These are phyloP conservation scores for Heliocybe sulcata DNA, from an alignment of 1,284 basidiomycete species.

Conservation along the genomic window DNA sequence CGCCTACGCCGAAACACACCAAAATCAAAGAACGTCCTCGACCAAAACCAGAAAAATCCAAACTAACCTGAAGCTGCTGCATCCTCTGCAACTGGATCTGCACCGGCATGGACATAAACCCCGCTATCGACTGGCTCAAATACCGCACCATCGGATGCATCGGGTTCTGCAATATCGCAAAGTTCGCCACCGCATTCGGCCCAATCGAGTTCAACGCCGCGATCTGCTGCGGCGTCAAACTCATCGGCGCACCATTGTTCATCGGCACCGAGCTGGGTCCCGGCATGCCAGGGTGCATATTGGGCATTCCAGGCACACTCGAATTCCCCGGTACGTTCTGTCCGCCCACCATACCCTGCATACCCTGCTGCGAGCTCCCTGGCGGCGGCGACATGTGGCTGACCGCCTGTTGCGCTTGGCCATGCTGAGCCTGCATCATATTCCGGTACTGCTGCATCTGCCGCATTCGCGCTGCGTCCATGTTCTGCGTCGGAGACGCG, in stretches of 20 bases:
- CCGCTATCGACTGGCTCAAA: slow-evolving; percentile 41
- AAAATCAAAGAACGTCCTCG: neutral
- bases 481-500: slow-evolving; percentile 20
- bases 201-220: slow-evolving; percentile 20
- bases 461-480: slow-evolving; percentile 30
- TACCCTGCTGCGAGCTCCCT: slow-evolving; percentile 17
- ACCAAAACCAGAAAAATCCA: slow-evolving; percentile 5
- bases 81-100: slow-evolving; percentile 54
- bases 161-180: slow-evolving; percentile 45
- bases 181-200: slow-evolving; percentile 33
- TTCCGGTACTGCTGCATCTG: slow-evolving; percentile 38
- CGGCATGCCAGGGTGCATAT: too few species aligned
- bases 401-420: slow-evolving; percentile 15
- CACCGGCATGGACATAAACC: slow-evolving; percentile 43
- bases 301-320: too few species aligned
- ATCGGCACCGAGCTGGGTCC: neutral
- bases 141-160: slow-evolving; percentile 51
- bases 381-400: slow-evolving; percentile 38
- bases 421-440: slow-evolving; percentile 24
- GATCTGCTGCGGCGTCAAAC: slow-evolving; percentile 12
- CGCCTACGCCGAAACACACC: neutral
- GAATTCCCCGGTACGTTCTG: too few species aligned
- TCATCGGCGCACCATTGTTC: slow-evolving; percentile 1
- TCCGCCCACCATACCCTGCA: slow-evolving; percentile 11
- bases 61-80: slow-evolving; percentile 40